Evolutionary conservation across 805 yeast genomes (phyloP).

Genomic region (Kodamaea lidongshanica): DNA sequence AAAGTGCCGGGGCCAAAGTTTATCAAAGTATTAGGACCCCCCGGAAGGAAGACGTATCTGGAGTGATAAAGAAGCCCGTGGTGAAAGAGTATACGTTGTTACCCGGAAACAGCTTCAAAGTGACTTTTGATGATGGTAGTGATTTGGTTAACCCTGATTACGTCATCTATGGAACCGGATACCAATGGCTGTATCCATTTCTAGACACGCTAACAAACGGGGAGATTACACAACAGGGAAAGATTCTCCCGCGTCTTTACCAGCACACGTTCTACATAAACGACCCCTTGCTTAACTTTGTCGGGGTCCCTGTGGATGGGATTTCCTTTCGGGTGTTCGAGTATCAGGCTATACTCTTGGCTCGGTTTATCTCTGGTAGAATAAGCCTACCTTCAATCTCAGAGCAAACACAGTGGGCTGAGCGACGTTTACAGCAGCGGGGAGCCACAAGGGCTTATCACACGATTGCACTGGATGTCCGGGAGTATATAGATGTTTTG

Average conservation of each 20-base stretch:
- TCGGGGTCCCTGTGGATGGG: conserved; percentile 56
- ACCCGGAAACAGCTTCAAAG: conserved; percentile 22
- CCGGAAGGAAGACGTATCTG: no score
- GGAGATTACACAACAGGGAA: conserved; percentile 25
- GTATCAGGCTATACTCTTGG: conserved; percentile 59
- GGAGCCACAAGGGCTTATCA: conserved; percentile 44
- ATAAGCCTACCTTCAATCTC: conserved; percentile 42
- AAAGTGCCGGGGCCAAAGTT: conserved; percentile 18
- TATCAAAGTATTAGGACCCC: conserved; percentile 28
- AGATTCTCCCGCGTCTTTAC: conserved; percentile 40
- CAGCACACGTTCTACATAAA: conserved; percentile 51
- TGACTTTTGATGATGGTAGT: conserved; percentile 46
- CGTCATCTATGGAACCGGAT: conserved; percentile 72
- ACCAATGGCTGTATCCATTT: conserved; percentile 60
- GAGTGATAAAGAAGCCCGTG: conserved; percentile 18
- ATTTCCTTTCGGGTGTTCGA: conserved; percentile 58
- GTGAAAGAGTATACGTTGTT: conserved; percentile 15
- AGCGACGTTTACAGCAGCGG: conserved; percentile 29
- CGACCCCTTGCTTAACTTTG: conserved; percentile 60
- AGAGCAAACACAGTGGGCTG: conserved; percentile 43
- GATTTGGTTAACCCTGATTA: conserved; percentile 44
- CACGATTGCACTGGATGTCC: conserved; percentile 19
- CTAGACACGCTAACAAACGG: conserved; percentile 30
- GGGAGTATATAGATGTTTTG: conserved; percentile 12
- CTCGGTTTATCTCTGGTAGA: conserved; percentile 55